These are phyloP conservation scores for Endothia cerciana DNA, from an alignment of 2,329 filamentous ascomycete genomes.

Conservation along the genomic window DNA sequence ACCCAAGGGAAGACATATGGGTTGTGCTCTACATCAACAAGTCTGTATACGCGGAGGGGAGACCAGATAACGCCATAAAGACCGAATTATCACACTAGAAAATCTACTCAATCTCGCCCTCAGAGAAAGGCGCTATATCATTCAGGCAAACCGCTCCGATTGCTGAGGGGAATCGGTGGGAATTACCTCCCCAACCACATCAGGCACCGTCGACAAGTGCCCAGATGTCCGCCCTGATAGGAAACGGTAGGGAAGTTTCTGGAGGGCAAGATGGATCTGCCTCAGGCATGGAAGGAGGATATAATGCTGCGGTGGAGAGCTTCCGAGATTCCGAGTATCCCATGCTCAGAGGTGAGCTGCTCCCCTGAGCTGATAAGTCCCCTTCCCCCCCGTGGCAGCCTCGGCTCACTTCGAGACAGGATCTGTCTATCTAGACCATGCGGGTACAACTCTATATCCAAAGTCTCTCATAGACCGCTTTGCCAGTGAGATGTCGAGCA, in stretches of 20 bases:
- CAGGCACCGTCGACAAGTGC: background rate
- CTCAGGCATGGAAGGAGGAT: constrained; percentile 41
- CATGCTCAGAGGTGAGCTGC: constrained; percentile 64
- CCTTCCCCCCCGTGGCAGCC: too few species aligned
- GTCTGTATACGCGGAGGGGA: too few species aligned
- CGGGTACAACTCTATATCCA: constrained; percentile 83
- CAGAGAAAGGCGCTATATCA: background rate
- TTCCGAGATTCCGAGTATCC: constrained; percentile 67
- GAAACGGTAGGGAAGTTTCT: background rate
- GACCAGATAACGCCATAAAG: background rate
- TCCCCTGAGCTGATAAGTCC: background rate
- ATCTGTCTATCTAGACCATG: constrained; percentile 87
- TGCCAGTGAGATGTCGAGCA: constrained; percentile 75
- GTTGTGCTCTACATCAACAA: background rate
- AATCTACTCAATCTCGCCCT: background rate
- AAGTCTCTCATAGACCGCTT: constrained; percentile 82
- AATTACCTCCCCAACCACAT: background rate
- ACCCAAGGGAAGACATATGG: background rate
- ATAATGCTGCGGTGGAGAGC: constrained; percentile 62
- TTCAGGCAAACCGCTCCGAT: too few species aligned
- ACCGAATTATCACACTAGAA: background rate
- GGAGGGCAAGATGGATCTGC: constrained; percentile 24
- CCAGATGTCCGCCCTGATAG: constrained; percentile 17
- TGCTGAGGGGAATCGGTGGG: background rate
- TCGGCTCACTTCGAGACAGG: constrained; percentile 48